Percentiles rank a stretch among this genome's conserved stretches.
Evolutionary conservation across 2,329 filamentous ascomycete species (phyloP).

Genomic region (Cryphonectria radicalis): DNA sequence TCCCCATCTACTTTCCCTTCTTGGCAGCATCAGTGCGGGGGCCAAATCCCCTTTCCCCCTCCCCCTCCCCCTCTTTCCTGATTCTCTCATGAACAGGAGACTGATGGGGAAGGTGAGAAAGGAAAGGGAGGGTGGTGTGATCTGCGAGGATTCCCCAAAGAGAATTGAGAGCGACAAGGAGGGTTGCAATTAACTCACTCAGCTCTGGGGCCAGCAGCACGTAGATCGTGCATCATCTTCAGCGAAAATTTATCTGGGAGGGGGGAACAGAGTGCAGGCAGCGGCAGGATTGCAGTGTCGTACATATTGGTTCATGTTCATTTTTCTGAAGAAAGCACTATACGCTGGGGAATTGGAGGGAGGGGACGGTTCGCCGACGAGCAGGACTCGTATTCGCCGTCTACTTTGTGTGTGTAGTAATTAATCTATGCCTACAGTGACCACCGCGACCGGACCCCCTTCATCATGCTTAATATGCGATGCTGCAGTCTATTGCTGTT

Average conservation of each 20-base stretch:
- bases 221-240: neutral
- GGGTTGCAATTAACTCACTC: neutral
- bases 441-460: neutral
- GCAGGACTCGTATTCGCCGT: slow-evolving; percentile 4
- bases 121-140: neutral
- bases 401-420: neutral
- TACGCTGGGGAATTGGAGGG: neutral
- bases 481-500: neutral
- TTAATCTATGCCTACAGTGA: neutral
- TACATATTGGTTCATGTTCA: neutral
- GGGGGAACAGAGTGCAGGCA: neutral
- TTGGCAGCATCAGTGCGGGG: neutral
- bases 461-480: neutral
- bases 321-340: neutral
- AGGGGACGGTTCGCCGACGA: neutral
- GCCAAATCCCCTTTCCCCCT: neutral
- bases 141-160: neutral
- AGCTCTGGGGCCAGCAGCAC: neutral
- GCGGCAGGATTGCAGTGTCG: neutral
- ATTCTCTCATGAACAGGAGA: neutral
- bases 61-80: neutral
- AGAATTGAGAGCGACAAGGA: neutral
- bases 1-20: neutral
- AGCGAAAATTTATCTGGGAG: neutral
- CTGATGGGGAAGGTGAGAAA: neutral